Evolutionary conservation across 2,329 filamentous ascomycete genomes (phyloP).

Genomic region (Xylaria hypoxylon): DNA sequence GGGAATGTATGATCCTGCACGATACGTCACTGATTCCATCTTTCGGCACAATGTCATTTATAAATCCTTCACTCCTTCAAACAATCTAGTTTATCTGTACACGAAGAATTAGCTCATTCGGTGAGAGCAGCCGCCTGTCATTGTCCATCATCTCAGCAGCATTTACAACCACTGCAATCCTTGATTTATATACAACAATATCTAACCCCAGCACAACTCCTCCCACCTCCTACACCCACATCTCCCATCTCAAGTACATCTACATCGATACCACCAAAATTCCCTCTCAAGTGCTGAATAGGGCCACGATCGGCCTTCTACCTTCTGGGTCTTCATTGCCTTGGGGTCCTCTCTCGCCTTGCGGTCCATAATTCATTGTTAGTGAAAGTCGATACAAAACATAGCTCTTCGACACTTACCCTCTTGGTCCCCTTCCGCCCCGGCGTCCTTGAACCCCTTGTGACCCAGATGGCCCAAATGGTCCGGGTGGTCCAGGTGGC

Average conservation of each 20-base stretch:
- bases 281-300: background rate
- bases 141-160: constrained; percentile 12
- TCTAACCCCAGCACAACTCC: background rate
- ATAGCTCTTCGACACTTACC: background rate
- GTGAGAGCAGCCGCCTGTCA: too few species aligned
- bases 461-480: background rate
- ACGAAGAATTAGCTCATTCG: too few species aligned
- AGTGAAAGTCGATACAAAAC: background rate
- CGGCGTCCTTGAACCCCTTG: background rate
- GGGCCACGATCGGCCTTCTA: background rate
- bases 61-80: background rate
- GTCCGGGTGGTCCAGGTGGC: constrained; percentile 6
- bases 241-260: background rate
- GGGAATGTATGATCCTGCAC: too few species aligned
- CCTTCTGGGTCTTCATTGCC: constrained; percentile 9
- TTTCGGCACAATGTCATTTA: background rate
- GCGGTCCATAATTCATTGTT: constrained; percentile 2
- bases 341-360: constrained; percentile 13
- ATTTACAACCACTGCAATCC: background rate
- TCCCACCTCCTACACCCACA: background rate
- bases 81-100: too few species aligned
- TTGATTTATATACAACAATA: background rate
- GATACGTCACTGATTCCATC: background rate
- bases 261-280: background rate
- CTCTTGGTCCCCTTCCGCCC: constrained; percentile 13